These are phyloP conservation scores for Caloboletus firmus DNA, from an alignment of 1,284 basidiomycete species.

Conservation along the genomic window DNA sequence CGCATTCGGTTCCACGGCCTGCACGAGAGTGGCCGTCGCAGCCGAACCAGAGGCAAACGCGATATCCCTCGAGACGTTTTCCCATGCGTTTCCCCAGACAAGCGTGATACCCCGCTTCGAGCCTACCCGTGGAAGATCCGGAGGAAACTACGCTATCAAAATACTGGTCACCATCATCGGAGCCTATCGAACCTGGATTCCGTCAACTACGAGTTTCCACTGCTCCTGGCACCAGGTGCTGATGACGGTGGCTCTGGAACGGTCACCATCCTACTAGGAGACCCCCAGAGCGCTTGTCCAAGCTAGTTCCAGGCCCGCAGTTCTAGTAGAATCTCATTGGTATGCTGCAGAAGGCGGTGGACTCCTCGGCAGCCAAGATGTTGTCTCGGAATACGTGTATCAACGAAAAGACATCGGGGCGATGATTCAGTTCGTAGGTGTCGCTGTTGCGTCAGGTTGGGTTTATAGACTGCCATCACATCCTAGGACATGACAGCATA, in stretches of 20 bases:
- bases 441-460: background rate
- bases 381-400: conserved; percentile 75
- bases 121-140: conserved; percentile 24
- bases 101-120: conserved; percentile 50
- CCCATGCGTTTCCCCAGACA: conserved; percentile 57
- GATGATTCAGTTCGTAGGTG: conserved; percentile 71
- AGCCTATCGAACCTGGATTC: conserved; percentile 55
- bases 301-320: conserved; percentile 70
- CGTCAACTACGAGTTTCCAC: conserved; percentile 37
- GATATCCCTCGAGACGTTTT: conserved; percentile 46
- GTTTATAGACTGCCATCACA: background rate
- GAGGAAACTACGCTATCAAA: conserved; percentile 5
- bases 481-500: conserved; percentile 93
- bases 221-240: conserved; percentile 46
- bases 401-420: conserved; percentile 69
- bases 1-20: conserved; percentile 69
- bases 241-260: conserved; percentile 89
- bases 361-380: conserved; percentile 86
- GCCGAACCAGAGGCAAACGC: conserved; percentile 88
- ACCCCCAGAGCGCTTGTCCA: conserved; percentile 79
- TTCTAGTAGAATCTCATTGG: conserved; percentile 90
- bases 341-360: conserved; percentile 92
- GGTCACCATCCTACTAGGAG: conserved; percentile 87
- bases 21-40: conserved; percentile 84
- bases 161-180: conserved; percentile 42